Conservation (phyloP, 331 rosid species). For the Ulmus americana region DNA sequence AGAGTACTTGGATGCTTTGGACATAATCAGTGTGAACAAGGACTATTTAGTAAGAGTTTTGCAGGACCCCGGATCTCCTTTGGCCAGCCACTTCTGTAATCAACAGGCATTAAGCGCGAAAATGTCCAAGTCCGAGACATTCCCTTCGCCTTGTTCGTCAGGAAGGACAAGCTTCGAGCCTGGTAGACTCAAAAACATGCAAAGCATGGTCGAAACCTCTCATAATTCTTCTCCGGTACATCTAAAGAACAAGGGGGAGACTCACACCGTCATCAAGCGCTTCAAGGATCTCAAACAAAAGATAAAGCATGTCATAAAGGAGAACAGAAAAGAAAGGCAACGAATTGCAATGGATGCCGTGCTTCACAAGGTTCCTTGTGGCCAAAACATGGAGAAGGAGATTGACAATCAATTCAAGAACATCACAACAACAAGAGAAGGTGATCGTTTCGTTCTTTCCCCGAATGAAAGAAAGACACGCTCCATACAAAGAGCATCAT, state of each 20-base stretch:
- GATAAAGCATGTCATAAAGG: conserved; percentile 51
- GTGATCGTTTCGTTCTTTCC: conserved; percentile 21
- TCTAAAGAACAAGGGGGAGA: conserved; percentile 16
- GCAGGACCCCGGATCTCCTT: conserved; percentile 45
- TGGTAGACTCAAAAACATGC: conserved; percentile 21
- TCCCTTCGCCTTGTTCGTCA: conserved; percentile 32
- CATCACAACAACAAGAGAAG: conserved; percentile 27
- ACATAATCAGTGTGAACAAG: conserved; percentile 38
- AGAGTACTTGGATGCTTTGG: conserved; percentile 60
- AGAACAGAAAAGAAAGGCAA: conserved; percentile 42
- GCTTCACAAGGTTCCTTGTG: conserved; percentile 65
- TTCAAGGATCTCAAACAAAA: conserved; percentile 56
- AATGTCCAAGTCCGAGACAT: conserved; percentile 38
- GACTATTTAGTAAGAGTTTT: conserved; percentile 34
- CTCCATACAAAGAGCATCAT: conserved; percentile 47
- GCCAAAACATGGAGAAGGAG: conserved; percentile 29
- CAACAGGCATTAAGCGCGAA: conserved; percentile 29
- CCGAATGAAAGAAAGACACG: conserved; percentile 19
- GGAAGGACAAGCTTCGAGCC: conserved; percentile 20
- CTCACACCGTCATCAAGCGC: conserved; percentile 26
- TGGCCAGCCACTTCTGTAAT: conserved; percentile 28
- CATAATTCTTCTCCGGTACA: not conserved
- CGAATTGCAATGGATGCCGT: conserved; percentile 63
- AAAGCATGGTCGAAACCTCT: conserved; percentile 4
- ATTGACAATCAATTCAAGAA: conserved; percentile 16